Percentiles rank a stretch among this genome's conserved stretches.
These are phyloP conservation scores for Escovopsis sp. DNA, from an alignment of 2,329 filamentous ascomycete genomes.

Conservation along the genomic window DNA sequence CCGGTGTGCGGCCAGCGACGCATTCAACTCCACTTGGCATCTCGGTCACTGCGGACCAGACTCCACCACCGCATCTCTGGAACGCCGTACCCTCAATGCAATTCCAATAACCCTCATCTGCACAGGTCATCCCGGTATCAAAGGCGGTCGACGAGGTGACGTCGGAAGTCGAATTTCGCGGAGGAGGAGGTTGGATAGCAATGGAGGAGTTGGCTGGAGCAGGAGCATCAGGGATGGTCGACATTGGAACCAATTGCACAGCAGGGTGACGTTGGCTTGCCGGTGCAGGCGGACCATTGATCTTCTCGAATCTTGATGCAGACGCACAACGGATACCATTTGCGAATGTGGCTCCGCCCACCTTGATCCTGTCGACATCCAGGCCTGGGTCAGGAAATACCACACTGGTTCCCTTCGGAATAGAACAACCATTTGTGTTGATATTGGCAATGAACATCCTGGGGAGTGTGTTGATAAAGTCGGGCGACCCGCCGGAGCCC, in stretches of 20 bases:
- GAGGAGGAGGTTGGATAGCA: constrained; percentile 1
- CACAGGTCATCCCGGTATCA: constrained; percentile 30
- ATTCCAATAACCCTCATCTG: constrained; percentile 36
- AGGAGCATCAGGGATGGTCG: neutral
- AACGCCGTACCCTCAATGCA: constrained; percentile 35
- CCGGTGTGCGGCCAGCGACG: constrained; percentile 23
- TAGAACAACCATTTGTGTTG: constrained; percentile 35
- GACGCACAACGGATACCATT: neutral
- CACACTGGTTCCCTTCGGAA: constrained; percentile 32
- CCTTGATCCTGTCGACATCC: constrained; percentile 35
- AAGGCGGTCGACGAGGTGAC: constrained; percentile 15
- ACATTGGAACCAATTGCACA: too few relatives aligned
- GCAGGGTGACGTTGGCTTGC: too few relatives aligned
- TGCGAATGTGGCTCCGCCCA: constrained; percentile 14
- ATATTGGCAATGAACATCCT: constrained; percentile 54
- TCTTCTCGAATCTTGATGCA: neutral
- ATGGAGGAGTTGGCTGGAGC: neutral
- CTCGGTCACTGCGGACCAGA: constrained; percentile 29
- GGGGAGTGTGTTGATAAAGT: constrained; percentile 49
- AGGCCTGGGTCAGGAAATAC: constrained; percentile 48
- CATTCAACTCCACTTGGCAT: constrained; percentile 34
- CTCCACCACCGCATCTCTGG: constrained; percentile 40
- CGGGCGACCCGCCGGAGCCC: constrained; percentile 31
- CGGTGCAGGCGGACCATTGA: neutral
- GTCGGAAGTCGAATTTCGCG: constrained; percentile 5